Evolutionary conservation across 169 alveolate genomes (phyloP).

Genomic region (Perkinsus chesapeaki): DNA sequence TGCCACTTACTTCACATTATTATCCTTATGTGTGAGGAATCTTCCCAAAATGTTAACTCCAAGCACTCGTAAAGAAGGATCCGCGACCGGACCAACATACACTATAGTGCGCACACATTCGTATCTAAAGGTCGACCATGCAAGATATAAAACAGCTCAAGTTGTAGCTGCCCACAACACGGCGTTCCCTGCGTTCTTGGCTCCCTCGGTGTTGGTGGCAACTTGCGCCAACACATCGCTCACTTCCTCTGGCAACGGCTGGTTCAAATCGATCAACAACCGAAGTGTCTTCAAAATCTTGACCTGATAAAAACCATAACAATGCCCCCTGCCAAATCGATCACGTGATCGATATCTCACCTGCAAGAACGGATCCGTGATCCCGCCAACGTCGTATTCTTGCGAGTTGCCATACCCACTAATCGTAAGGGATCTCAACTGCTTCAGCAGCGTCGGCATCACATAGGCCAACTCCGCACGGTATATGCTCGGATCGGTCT

Average conservation of each 20-base stretch:
- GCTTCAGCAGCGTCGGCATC: background rate
- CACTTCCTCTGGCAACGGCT: slow-evolving; percentile 56
- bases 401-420: slow-evolving; percentile 38
- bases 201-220: slow-evolving; percentile 86
- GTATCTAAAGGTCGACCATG: slow-evolving; percentile 19
- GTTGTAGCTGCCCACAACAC: slow-evolving; percentile 53
- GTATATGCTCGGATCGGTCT: background rate
- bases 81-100: slow-evolving; percentile 70
- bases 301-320: slow-evolving; percentile 37
- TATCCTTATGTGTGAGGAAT: slow-evolving; percentile 84
- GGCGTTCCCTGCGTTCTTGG: slow-evolving; percentile 93
- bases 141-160: background rate
- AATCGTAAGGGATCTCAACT: background rate
- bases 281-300: slow-evolving; percentile 33
- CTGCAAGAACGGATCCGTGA: slow-evolving; percentile 88
- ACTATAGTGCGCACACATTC: slow-evolving; percentile 95
- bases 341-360: slow-evolving; percentile 35
- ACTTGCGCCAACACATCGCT: slow-evolving; percentile 82
- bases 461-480: background rate
- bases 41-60: slow-evolving; percentile 89
- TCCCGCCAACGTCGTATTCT: slow-evolving; percentile 86
- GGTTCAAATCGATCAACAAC: slow-evolving; percentile 44
- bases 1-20: slow-evolving; percentile 59
- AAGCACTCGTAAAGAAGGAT: slow-evolving; percentile 67
- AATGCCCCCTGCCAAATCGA: slow-evolving; percentile 22